phyloP scores from a whole-genome alignment of 257 asterid species.

The Solanum clarkiae region DNA sequence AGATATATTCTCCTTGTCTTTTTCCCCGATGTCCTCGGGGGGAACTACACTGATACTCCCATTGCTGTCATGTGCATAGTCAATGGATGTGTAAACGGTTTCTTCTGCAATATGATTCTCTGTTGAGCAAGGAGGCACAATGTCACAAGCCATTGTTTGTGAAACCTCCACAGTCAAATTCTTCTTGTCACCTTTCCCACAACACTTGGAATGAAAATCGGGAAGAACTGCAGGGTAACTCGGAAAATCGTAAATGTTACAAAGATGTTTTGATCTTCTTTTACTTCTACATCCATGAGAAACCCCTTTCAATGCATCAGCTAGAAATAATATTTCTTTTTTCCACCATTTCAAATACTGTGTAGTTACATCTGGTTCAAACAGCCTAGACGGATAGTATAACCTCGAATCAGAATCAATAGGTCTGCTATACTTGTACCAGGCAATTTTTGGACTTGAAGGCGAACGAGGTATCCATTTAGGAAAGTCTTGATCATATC shows the following conservation, averaged over 20 bases:
- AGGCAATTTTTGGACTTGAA: background rate
- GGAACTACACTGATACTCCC: background rate
- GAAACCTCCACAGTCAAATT: background rate
- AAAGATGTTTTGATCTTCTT: too few species aligned
- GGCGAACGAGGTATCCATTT: background rate
- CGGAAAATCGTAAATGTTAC: too few species aligned
- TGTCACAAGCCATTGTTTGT: background rate
- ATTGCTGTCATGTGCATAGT: too few species aligned
- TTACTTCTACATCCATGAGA: too few species aligned
- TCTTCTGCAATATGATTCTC: background rate
- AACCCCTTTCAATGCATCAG: too few species aligned
- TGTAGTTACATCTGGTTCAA: conserved; percentile 10
- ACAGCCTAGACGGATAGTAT: conserved; percentile 7
- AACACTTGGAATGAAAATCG: background rate
- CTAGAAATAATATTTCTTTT: too few species aligned
- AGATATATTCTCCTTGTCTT: background rate
- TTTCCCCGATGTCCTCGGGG: background rate
- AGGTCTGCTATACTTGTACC: background rate
- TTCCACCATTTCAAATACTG: conserved; percentile 20
- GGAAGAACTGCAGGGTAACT: background rate
- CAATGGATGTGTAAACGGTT: too few species aligned
- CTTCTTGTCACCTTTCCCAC: background rate
- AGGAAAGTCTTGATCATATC: conserved; percentile 25
- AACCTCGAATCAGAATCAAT: background rate
- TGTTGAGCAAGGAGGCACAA: background rate